A percentile compares a stretch with the other conserved stretches of the same genome.
Evolutionary conservation across 345 rosid genomes (phyloP).

Genomic region (Populus deltoides): DNA sequence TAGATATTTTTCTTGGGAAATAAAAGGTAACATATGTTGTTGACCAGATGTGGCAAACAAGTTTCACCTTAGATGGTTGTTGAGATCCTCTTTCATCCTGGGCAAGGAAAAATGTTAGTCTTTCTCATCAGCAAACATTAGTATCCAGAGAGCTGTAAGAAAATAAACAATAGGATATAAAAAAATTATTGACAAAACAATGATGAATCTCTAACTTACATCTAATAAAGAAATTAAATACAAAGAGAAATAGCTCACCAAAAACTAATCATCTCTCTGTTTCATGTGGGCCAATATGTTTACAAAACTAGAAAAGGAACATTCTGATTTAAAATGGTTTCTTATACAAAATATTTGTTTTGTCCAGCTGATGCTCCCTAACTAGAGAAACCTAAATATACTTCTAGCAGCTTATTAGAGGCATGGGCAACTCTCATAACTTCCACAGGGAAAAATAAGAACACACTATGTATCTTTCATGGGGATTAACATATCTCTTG

Average conservation of each 20-base stretch:
- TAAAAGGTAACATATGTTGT: neutral
- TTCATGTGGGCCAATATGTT: neutral
- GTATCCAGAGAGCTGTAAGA: neutral
- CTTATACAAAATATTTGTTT: neutral
- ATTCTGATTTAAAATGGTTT: neutral
- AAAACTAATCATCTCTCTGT: neutral
- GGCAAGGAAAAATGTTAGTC: conserved; percentile 8
- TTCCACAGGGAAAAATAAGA: neutral
- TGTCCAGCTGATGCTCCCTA: neutral
- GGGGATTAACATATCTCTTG: neutral
- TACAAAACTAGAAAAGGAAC: neutral
- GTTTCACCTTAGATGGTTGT: conserved; percentile 43
- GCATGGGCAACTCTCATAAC: neutral
- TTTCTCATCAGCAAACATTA: conserved; percentile 1
- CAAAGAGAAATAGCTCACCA: neutral
- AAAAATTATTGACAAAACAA: neutral
- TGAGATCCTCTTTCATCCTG: conserved; percentile 36
- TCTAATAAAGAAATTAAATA: neutral
- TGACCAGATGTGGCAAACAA: neutral
- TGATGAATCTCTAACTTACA: neutral
- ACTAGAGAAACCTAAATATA: neutral
- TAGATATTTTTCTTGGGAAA: neutral
- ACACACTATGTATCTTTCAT: neutral
- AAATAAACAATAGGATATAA: neutral
- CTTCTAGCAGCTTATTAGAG: neutral